phyloP scores from a whole-genome alignment of 345 rosid genomes.

The Syzygium aromaticum region DNA sequence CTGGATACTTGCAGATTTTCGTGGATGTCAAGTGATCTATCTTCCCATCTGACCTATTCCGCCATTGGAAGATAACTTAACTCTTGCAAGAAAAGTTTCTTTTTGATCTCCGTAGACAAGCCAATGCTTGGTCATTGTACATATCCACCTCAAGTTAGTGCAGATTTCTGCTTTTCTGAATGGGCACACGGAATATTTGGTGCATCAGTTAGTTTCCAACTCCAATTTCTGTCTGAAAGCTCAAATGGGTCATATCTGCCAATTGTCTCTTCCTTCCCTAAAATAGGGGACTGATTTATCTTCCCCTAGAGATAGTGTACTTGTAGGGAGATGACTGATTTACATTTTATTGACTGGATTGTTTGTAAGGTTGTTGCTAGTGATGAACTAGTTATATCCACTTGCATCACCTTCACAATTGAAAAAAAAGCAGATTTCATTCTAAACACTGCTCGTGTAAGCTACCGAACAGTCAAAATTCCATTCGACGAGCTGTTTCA shows the following conservation, averaged over 20 bases:
- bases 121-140: not conserved
- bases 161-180: not conserved
- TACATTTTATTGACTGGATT: not conserved
- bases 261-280: not conserved
- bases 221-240: not conserved
- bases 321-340: not conserved
- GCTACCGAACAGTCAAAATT: not conserved
- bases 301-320: not conserved
- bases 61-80: not conserved
- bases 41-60: not conserved
- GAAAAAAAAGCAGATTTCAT: not conserved
- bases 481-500: not conserved
- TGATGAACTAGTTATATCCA: not conserved
- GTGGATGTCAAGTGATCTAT: slow-evolving; percentile 35
- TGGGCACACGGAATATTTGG: not conserved
- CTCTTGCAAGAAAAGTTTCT: not conserved
- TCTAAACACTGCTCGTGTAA: not conserved
- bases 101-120: not conserved
- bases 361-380: not conserved
- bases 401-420: not conserved
- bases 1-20: slow-evolving; percentile 35
- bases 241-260: not conserved
- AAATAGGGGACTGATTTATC: not conserved
- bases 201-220: not conserved
- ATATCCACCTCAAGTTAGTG: not conserved